Percentiles rank a stretch among this genome's conserved stretches.
Conservation (phyloP, 129 eudicot genomes). For the Ambrosia artemisiifolia region DNA sequence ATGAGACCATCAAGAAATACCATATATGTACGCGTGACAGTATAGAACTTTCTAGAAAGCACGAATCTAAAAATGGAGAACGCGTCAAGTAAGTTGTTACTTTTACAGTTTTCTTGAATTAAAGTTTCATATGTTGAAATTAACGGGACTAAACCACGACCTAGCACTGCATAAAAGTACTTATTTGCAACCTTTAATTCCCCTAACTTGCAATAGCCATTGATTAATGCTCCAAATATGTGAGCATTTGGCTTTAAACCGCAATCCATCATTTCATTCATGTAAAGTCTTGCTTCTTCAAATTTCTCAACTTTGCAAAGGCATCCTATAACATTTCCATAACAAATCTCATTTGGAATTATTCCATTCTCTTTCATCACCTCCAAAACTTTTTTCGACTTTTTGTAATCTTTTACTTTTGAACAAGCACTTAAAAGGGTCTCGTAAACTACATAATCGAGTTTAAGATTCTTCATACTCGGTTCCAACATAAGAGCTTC, state of each 20-base stretch:
- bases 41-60: constrained; percentile 27
- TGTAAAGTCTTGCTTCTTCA: constrained; percentile 36
- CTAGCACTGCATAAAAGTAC: constrained; percentile 34
- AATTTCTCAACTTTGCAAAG: constrained; percentile 29
- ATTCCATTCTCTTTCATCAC: constrained; percentile 29
- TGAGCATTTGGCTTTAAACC: constrained; percentile 34
- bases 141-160: constrained; percentile 25
- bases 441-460: constrained; percentile 24
- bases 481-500: constrained; percentile 20
- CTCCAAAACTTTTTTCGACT: constrained; percentile 21
- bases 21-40: constrained; percentile 1
- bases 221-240: constrained; percentile 27
- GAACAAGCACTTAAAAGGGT: constrained; percentile 26
- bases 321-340: constrained; percentile 18
- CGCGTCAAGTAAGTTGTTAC: constrained; percentile 11
- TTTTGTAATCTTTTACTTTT: constrained; percentile 13
- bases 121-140: constrained; percentile 13
- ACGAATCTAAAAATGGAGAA: constrained; percentile 32
- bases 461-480: constrained; percentile 13
- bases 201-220: constrained; percentile 32
- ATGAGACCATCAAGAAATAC: constrained; percentile 25
- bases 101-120: constrained; percentile 31
- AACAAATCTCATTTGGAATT: constrained; percentile 23
- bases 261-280: constrained; percentile 37
- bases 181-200: constrained; percentile 30